phyloP scores from a whole-genome alignment of 805 yeast genomes.

The Cyberlindnera veronae region DNA sequence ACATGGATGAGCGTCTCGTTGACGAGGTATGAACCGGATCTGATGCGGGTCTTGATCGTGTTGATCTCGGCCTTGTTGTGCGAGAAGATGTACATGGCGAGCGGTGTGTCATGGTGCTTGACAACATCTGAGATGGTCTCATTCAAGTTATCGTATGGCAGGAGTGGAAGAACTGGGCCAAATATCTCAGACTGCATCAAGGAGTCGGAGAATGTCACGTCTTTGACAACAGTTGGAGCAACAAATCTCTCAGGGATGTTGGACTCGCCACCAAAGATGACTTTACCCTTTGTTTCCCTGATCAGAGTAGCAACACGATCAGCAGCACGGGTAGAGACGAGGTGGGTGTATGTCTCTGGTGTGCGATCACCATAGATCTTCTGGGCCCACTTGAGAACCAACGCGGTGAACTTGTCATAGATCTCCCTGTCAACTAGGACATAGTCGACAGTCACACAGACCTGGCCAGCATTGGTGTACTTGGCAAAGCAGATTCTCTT shows the following conservation, averaged over 20 bases:
- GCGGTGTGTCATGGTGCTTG: conserved; percentile 63
- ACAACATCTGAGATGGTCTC: conserved; percentile 43
- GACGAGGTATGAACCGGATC: conserved; percentile 49
- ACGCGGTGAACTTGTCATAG: conserved; percentile 46
- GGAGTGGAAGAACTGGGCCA: conserved; percentile 80
- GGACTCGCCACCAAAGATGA: conserved; percentile 33
- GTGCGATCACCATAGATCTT: conserved; percentile 43
- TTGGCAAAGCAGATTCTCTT: conserved; percentile 76
- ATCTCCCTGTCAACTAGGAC: conserved; percentile 59
- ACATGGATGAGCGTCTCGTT: conserved; percentile 76
- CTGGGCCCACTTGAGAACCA: conserved; percentile 37
- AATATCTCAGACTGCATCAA: conserved; percentile 76
- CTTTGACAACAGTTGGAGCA: conserved; percentile 70
- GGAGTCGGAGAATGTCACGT: conserved; percentile 62
- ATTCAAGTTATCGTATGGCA: conserved; percentile 46
- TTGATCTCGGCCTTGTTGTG: conserved; percentile 43
- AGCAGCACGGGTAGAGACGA: conserved; percentile 55
- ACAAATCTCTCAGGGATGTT: conserved; percentile 44
- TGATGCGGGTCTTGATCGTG: conserved; percentile 45
- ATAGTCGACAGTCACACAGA: conserved; percentile 89
- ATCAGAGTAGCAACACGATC: conserved; percentile 44
- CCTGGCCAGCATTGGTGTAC: conserved; percentile 81
- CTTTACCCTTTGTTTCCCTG: conserved; percentile 45
- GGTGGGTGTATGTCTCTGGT: conserved; percentile 44
- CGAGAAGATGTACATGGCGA: conserved; percentile 73